phyloP scores from a whole-genome alignment of 371 early-diverging fungal genomes.

The Vairimorpha ceranae region DNA sequence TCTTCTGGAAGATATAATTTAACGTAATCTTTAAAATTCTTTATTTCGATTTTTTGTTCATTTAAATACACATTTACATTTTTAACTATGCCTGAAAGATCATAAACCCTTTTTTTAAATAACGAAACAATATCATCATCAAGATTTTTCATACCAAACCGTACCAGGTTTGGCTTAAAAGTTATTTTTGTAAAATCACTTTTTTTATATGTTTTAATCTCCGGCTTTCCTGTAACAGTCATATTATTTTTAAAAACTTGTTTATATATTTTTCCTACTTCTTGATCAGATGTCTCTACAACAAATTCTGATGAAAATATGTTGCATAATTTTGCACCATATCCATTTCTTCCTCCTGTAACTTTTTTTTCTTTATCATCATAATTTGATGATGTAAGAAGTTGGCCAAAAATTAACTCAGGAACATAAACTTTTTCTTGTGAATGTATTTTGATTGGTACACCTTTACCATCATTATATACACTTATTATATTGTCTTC shows the following conservation, averaged over 20 bases:
- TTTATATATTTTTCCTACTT: constrained; percentile 67
- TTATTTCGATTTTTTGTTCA: constrained; percentile 73
- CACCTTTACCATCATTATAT: constrained; percentile 89
- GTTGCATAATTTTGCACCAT: constrained; percentile 97
- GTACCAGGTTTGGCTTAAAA: constrained; percentile 85
- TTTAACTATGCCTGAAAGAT: constrained; percentile 81
- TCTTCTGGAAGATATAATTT: constrained; percentile 67
- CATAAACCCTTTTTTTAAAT: constrained; percentile 87
- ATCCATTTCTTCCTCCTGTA: constrained; percentile 97
- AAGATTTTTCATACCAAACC: constrained; percentile 75
- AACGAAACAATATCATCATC: constrained; percentile 80
- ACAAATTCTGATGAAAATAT: constrained; percentile 89
- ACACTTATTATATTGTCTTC: constrained; percentile 76
- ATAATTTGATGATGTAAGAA: constrained; percentile 94
- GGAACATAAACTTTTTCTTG: constrained; percentile 89
- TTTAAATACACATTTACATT: constrained; percentile 84
- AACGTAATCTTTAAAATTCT: constrained; percentile 80
- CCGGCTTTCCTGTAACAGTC: constrained; percentile 53
- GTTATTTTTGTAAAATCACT: constrained; percentile 68
- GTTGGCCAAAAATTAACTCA: constrained; percentile 96
- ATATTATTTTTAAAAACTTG: constrained; percentile 64
- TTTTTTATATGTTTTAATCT: constrained; percentile 47
- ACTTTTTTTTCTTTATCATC: constrained; percentile 93
- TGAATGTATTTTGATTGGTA: constrained; percentile 86
- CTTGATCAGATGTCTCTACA: constrained; percentile 83